Conservation (phyloP, 768 basidiomycete species). For the Pisolithus sp. region DNA sequence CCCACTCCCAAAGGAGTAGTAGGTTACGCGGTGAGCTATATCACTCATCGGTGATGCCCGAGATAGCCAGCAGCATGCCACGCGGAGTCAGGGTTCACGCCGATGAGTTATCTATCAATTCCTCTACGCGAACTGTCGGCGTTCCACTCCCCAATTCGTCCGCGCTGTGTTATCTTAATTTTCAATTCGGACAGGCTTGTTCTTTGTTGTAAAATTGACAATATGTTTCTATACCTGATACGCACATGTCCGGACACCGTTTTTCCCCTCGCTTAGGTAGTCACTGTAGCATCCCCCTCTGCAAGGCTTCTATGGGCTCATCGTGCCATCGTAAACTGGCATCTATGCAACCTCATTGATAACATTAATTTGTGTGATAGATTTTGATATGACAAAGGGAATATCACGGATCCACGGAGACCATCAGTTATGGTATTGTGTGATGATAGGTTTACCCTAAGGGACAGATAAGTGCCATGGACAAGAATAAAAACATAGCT, state of each 20-base stretch:
- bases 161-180: conserved; percentile 9
- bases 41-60: background rate
- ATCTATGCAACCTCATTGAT: background rate
- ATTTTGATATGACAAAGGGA: no score
- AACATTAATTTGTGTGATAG: background rate
- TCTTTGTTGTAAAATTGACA: background rate
- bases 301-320: background rate
- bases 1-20: conserved; percentile 25
- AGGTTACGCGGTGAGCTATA: conserved; percentile 3
- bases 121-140: background rate
- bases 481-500: no score
- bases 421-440: no score
- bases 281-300: background rate
- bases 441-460: no score
- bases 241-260: background rate
- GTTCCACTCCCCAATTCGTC: background rate
- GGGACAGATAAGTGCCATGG: no score
- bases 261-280: background rate
- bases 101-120: conserved; percentile 2
- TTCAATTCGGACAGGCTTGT: conserved; percentile 5
- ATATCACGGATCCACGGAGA: no score
- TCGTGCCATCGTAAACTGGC: no score
- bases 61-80: background rate
- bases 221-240: background rate
- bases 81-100: background rate